Conservation (phyloP, 768 basidiomycete genomes). For the Pleurotus tuber-regium region DNA sequence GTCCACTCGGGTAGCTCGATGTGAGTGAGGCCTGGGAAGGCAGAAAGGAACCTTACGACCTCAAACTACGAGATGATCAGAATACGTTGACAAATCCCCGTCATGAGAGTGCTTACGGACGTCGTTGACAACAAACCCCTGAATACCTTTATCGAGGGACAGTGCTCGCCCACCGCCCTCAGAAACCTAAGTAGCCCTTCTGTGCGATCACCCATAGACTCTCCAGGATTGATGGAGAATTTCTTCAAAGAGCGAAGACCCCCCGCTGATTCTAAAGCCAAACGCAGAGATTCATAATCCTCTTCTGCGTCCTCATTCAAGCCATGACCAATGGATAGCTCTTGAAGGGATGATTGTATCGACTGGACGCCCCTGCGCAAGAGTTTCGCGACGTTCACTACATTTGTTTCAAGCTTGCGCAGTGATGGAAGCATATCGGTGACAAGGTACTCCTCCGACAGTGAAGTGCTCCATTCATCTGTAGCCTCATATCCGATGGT, state of each 20-base stretch:
- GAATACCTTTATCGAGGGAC: conserved; percentile 2
- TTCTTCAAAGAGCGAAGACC: neutral
- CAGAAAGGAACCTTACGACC: too few relatives aligned
- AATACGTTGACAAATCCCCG: neutral
- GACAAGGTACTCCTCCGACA: neutral
- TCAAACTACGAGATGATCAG: too few relatives aligned
- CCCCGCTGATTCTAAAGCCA: neutral
- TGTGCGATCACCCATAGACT: neutral
- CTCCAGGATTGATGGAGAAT: neutral
- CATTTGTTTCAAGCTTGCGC: neutral
- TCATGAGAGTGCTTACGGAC: neutral
- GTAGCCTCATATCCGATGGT: neutral
- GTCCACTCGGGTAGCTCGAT: neutral
- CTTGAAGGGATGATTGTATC: neutral
- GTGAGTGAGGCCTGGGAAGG: neutral
- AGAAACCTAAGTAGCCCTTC: neutral
- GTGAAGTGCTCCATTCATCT: neutral
- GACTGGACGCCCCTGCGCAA: neutral
- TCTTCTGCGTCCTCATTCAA: conserved; percentile 1
- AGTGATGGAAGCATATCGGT: neutral
- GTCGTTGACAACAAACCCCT: neutral
- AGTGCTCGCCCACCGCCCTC: neutral
- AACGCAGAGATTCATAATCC: neutral
- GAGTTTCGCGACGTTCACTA: neutral
- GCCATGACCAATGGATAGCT: neutral